phyloP scores from a whole-genome alignment of 2,329 filamentous ascomycete species.

The Fusarium sp. region DNA sequence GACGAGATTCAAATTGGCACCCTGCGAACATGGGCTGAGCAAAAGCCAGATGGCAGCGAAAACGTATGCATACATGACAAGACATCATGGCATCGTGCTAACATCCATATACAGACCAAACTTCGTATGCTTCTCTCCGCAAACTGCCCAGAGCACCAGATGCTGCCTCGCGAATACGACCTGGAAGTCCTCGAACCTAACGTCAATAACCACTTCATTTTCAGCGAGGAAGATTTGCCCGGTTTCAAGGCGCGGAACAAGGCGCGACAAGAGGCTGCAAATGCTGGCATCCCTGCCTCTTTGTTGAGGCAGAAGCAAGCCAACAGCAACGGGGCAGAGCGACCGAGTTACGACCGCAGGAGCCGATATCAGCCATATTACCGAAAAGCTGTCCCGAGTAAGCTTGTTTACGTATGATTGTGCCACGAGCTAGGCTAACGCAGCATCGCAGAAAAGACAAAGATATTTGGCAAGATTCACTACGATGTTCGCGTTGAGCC shows the following conservation, averaged over 20 bases:
- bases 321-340: slow-evolving; percentile 53
- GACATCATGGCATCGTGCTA: slow-evolving; percentile 10
- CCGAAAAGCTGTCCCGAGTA: slow-evolving; percentile 80
- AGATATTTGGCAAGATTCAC: slow-evolving; percentile 76
- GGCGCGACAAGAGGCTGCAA: slow-evolving; percentile 66
- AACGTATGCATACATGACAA: slow-evolving; percentile 49
- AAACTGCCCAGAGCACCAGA: slow-evolving; percentile 74
- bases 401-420: slow-evolving; percentile 49
- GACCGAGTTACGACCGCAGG: slow-evolving; percentile 60
- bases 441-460: slow-evolving; percentile 77
- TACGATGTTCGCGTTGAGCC: slow-evolving; percentile 83
- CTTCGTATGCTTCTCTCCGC: slow-evolving; percentile 75
- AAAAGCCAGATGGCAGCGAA: slow-evolving; percentile 64
- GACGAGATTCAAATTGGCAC: slow-evolving; percentile 86
- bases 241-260: slow-evolving; percentile 62
- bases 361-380: slow-evolving; percentile 70
- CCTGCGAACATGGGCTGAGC: slow-evolving; percentile 70
- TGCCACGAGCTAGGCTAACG: slow-evolving; percentile 36
- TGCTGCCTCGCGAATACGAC: slow-evolving; percentile 89
- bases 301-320: slow-evolving; percentile 59
- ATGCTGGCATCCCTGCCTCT: slow-evolving; percentile 69
- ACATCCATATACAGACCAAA: slow-evolving; percentile 49
- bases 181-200: slow-evolving; percentile 73
- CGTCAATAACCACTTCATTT: slow-evolving; percentile 90
- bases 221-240: slow-evolving; percentile 92